Percentiles rank a stretch among this genome's conserved stretches.
Evolutionary conservation across 2,329 filamentous ascomycete genomes (phyloP).

Genomic region (Pseudogymnoascus sp.): DNA sequence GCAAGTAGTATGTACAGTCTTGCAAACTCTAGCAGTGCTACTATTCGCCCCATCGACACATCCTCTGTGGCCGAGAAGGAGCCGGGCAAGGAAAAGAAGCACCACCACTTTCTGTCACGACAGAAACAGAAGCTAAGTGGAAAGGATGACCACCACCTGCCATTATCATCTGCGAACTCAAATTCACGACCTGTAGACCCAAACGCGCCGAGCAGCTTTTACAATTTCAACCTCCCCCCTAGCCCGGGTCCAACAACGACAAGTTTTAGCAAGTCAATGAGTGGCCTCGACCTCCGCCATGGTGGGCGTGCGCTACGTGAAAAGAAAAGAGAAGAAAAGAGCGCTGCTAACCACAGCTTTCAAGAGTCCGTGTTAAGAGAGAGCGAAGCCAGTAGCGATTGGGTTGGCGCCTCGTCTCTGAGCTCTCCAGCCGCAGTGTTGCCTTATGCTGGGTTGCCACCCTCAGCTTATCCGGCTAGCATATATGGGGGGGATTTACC

Average conservation of each 20-base stretch:
- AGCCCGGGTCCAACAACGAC: slow-evolving; percentile 58
- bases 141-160: slow-evolving; percentile 64
- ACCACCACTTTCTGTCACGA: slow-evolving; percentile 69
- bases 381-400: slow-evolving; percentile 31
- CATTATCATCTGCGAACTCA: slow-evolving; percentile 65
- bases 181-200: slow-evolving; percentile 71
- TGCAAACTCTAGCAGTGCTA: slow-evolving; percentile 68
- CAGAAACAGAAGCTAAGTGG: slow-evolving; percentile 69
- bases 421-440: slow-evolving; percentile 33
- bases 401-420: slow-evolving; percentile 46
- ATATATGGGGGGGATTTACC: slow-evolving; percentile 43
- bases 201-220: slow-evolving; percentile 63
- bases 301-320: slow-evolving; percentile 68
- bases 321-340: slow-evolving; percentile 68
- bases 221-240: slow-evolving; percentile 67
- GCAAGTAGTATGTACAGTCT: slow-evolving; percentile 60
- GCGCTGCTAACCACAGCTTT: slow-evolving; percentile 21
- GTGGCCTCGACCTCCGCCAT: slow-evolving; percentile 68
- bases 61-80: slow-evolving; percentile 36
- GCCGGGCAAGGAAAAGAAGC: slow-evolving; percentile 61
- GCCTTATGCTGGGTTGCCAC: slow-evolving; percentile 27
- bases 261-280: slow-evolving; percentile 73
- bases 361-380: slow-evolving; percentile 26
- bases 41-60: slow-evolving; percentile 55
- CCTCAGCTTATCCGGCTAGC: slow-evolving; percentile 23